Base-by-base conservation (phyloP, 2,329 filamentous ascomycete species). In the Karstenula rhodostoma region DNA sequence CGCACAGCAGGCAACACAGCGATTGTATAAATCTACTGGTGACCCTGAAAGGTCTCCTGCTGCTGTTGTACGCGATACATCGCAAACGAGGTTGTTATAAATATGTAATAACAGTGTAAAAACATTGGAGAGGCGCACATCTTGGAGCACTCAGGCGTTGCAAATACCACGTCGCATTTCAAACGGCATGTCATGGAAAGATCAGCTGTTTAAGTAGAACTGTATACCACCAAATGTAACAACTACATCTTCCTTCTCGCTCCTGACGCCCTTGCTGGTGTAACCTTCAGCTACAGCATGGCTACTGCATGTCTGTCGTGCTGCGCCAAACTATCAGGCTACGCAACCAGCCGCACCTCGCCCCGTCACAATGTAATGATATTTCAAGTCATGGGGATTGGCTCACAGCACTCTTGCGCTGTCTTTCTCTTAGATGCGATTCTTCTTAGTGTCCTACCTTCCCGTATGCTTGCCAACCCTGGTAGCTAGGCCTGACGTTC, bases 141-240 rank as follows among this genome's bases (percentile, higher is more conserved):
- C 25, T 37, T 19, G 33, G 32, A 47, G 47, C 47, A 35, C 35
- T n/a, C 19, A 19, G 47, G 47, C 47, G 47, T 35, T 35, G 19
- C 22, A 58, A 47, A 44, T 35, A 56, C 40, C 42, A 49, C 42
- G 56, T 33, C 13, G 25, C 17, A 32, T 47, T 22, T 5, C 5
- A 27, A 4, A 29, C 44, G 3, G 8, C 13, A 29, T 22, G 1
- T 4, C 12, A 8, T 7, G 23, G 5, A 2, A 32, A n/a, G 27
- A 47, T 13, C 9, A 47, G 15, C 10, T 15, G 25, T 29, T 15
- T 27, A 27, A n/a, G 17, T 47, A 47, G 44, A 29, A n/a, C 23
- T 22, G 17, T 35, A 35, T 15, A 50, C 5, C 25, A 50, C 8
- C 5, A 10, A 35, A 29, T 29, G 12, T 47, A 47, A 25, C 42